Evolutionary conservation across 306 rosid species (phyloP).

Genomic region (Corylus avellana): DNA sequence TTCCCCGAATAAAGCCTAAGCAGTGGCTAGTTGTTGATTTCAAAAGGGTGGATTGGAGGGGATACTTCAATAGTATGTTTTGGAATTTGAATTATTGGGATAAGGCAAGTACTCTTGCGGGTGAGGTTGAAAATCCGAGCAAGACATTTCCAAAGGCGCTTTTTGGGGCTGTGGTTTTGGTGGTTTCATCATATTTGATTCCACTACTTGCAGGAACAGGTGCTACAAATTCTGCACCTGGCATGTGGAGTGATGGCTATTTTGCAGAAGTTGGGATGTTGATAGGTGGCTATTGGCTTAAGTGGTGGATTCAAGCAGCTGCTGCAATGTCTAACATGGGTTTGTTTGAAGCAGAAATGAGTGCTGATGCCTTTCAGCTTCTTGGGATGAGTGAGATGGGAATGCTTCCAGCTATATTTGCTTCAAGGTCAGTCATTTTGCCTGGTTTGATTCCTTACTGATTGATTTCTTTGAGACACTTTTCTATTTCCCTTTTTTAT

Average conservation of each 20-base stretch:
- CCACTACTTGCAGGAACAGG: slow-evolving; percentile 93
- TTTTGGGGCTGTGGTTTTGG: slow-evolving; percentile 74
- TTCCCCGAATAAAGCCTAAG: slow-evolving; percentile 56
- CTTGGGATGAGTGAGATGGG: slow-evolving; percentile 97
- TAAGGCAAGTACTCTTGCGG: slow-evolving; percentile 88
- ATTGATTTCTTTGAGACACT: neutral
- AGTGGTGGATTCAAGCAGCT: slow-evolving; percentile 86
- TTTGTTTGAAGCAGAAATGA: slow-evolving; percentile 93
- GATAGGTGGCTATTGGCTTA: slow-evolving; percentile 93
- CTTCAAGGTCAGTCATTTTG: slow-evolving; percentile 58
- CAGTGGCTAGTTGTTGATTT: slow-evolving; percentile 64
- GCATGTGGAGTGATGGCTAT: slow-evolving; percentile 85
- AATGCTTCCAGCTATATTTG: slow-evolving; percentile 79
- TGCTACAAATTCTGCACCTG: slow-evolving; percentile 52
- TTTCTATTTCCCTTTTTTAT: neutral
- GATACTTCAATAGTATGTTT: slow-evolving; percentile 78
- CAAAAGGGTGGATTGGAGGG: slow-evolving; percentile 62
- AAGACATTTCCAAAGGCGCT: slow-evolving; percentile 82
- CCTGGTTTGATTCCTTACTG: slow-evolving; percentile 1
- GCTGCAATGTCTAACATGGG: slow-evolving; percentile 92
- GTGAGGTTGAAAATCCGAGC: slow-evolving; percentile 84
- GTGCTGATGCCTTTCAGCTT: slow-evolving; percentile 84
- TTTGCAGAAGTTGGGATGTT: slow-evolving; percentile 77
- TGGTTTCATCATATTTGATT: slow-evolving; percentile 73
- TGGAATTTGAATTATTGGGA: slow-evolving; percentile 98